Conservation (phyloP, 1,284 basidiomycete genomes). For the Farysia itapuensis region DNA sequence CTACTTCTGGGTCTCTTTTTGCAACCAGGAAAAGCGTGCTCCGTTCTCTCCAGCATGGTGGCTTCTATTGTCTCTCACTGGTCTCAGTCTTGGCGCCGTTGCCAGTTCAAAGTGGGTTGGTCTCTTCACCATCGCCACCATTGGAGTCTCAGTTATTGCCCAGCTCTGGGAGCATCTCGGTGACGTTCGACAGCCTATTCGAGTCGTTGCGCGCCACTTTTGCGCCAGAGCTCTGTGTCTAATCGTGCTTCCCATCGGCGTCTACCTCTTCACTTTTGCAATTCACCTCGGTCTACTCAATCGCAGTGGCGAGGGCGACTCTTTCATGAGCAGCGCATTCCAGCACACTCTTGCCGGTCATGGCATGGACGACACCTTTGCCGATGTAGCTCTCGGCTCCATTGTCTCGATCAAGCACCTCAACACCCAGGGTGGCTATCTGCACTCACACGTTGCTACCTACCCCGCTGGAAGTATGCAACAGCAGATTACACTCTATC, state of each 20-base stretch:
- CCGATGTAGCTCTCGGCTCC: conserved; percentile 85
- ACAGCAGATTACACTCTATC: conserved; percentile 97
- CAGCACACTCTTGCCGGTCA: conserved; percentile 92
- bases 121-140: conserved; percentile 94
- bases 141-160: conserved; percentile 79
- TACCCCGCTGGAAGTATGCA: conserved; percentile 76
- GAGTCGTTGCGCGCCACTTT: conserved; percentile 80
- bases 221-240: conserved; percentile 83
- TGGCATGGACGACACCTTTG: conserved; percentile 84
- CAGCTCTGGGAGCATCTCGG: conserved; percentile 91
- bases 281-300: conserved; percentile 88
- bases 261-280: conserved; percentile 95
- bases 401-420: conserved; percentile 81
- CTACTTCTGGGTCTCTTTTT: conserved; percentile 86
- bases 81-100: conserved; percentile 85
- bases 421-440: conserved; percentile 94
- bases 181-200: conserved; percentile 77
- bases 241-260: conserved; percentile 77
- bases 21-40: conserved; percentile 75
- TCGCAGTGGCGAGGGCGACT: conserved; percentile 91
- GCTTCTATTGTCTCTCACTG: conserved; percentile 85
- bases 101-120: conserved; percentile 98
- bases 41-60: conserved; percentile 87
- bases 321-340: conserved; percentile 98
- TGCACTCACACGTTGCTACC: conserved; percentile 88